Evolutionary conservation across 768 basidiomycete species (phyloP).

Genomic region (Leccinum incarnatum): DNA sequence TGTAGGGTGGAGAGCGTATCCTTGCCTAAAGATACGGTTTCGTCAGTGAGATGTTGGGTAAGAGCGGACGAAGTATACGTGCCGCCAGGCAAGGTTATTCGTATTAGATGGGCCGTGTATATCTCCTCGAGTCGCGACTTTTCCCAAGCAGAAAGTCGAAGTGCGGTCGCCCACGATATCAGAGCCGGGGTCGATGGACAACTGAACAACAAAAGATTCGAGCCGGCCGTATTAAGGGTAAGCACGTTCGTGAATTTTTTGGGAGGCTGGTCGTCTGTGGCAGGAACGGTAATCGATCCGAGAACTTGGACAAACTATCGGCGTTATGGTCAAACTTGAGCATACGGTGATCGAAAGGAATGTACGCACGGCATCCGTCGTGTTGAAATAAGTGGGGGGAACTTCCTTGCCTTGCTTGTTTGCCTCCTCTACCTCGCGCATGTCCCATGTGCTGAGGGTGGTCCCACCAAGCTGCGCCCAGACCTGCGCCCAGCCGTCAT

Average conservation of each 20-base stretch:
- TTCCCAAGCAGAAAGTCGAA: slow-evolving; percentile 92
- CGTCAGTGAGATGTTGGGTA: slow-evolving; percentile 26
- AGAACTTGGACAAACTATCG: slow-evolving; percentile 74
- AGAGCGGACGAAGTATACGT: slow-evolving; percentile 17
- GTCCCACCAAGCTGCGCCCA: slow-evolving; percentile 92
- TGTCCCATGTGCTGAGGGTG: slow-evolving; percentile 89
- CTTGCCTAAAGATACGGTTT: slow-evolving; percentile 31
- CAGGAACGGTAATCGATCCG: slow-evolving; percentile 67
- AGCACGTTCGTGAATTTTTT: slow-evolving; percentile 75
- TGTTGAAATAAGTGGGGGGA: slow-evolving; percentile 83
- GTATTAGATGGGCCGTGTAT: slow-evolving; percentile 91
- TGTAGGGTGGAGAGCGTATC: slow-evolving; percentile 62
- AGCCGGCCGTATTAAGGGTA: slow-evolving; percentile 91
- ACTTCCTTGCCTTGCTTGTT: slow-evolving; percentile 77
- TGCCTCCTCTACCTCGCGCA: slow-evolving; percentile 83
- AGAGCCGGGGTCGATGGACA: slow-evolving; percentile 70
- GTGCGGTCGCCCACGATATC: slow-evolving; percentile 87
- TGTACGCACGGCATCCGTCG: slow-evolving; percentile 78
- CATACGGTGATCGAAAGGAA: background rate
- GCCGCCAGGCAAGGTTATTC: slow-evolving; percentile 64
- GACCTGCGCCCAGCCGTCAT: slow-evolving; percentile 79
- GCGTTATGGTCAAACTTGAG: slow-evolving; percentile 7
- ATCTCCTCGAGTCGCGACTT: slow-evolving; percentile 94
- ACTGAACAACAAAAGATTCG: slow-evolving; percentile 85
- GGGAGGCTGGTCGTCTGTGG: slow-evolving; percentile 45